Conservation (phyloP, 2,329 filamentous ascomycete species). For the Taxawa tesnikishii region DNA sequence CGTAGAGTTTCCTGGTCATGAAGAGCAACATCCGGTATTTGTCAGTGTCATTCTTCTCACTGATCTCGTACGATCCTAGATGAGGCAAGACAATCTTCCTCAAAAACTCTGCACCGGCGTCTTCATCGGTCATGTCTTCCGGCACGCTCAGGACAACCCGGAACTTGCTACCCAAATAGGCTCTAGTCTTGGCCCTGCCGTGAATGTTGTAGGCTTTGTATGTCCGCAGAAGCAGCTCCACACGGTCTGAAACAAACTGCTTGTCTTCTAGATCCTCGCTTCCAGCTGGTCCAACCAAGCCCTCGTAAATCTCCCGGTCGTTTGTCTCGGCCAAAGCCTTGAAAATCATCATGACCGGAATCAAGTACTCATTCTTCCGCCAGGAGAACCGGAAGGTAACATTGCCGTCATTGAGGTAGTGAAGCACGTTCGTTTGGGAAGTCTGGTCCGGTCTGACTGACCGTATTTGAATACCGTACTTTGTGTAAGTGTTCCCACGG, state of each 20-base stretch:
- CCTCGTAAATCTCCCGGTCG: constrained; percentile 90
- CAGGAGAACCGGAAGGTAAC: constrained; percentile 96
- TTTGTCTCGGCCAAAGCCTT: constrained; percentile 95
- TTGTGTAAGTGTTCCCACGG: constrained; percentile 76
- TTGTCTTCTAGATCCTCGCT: constrained; percentile 75
- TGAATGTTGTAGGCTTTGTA: constrained; percentile 87
- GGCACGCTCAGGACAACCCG: constrained; percentile 74
- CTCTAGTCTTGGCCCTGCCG: constrained; percentile 66
- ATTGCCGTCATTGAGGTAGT: constrained; percentile 92
- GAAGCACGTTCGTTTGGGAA: constrained; percentile 91
- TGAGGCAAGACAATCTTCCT: constrained; percentile 85
- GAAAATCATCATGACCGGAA: constrained; percentile 91
- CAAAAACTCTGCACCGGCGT: constrained; percentile 83
- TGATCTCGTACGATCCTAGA: constrained; percentile 74
- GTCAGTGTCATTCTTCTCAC: constrained; percentile 71
- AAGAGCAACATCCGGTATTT: constrained; percentile 92
- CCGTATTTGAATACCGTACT: constrained; percentile 80
- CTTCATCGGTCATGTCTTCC: constrained; percentile 73
- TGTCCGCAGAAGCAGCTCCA: constrained; percentile 80
- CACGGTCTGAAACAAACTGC: constrained; percentile 79
- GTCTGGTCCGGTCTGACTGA: constrained; percentile 95
- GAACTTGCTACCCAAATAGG: constrained; percentile 86
- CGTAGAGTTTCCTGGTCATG: constrained; percentile 93
- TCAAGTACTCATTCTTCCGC: constrained; percentile 93
- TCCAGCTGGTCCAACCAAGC: constrained; percentile 65